Conservation (phyloP, 352 stramenopile genomes). For the Phytophthora sp. region DNA sequence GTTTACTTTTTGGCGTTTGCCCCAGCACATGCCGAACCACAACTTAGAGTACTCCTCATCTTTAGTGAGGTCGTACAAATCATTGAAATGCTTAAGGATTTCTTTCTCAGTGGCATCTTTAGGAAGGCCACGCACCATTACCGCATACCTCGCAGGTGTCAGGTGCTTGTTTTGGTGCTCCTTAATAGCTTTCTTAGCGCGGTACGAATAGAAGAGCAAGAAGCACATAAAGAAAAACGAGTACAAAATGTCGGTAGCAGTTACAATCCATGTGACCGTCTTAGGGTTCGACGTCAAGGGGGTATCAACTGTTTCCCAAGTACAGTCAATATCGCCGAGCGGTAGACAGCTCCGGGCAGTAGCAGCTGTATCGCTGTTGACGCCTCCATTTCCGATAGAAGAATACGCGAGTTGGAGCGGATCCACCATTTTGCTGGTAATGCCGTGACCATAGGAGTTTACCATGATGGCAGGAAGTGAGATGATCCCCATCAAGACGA, state of each 20-base stretch:
- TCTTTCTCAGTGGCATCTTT: conserved; percentile 58
- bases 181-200: conserved; percentile 37
- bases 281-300: conserved; percentile 46
- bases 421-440: conserved; percentile 47
- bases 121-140: conserved; percentile 44
- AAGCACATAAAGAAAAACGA: conserved; percentile 53
- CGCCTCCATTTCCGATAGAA: conserved; percentile 53
- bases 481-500: conserved; percentile 49
- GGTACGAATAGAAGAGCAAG: conserved; percentile 42
- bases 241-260: conserved; percentile 42
- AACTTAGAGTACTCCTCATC: conserved; percentile 54
- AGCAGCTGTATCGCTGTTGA: conserved; percentile 35
- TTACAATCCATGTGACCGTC: conserved; percentile 56
- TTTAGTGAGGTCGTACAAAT: conserved; percentile 66
- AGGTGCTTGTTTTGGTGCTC: conserved; percentile 47
- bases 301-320: conserved; percentile 46
- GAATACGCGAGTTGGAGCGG: conserved; percentile 49
- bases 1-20: conserved; percentile 49
- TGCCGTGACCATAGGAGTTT: conserved; percentile 51
- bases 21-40: conserved; percentile 72
- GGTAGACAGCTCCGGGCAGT: conserved; percentile 38
- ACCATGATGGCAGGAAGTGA: conserved; percentile 46
- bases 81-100: conserved; percentile 79
- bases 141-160: conserved; percentile 58
- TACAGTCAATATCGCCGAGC: conserved; percentile 49